Conservation (phyloP, 2,329 filamentous ascomycete genomes). For the Fusarium coicis region DNA sequence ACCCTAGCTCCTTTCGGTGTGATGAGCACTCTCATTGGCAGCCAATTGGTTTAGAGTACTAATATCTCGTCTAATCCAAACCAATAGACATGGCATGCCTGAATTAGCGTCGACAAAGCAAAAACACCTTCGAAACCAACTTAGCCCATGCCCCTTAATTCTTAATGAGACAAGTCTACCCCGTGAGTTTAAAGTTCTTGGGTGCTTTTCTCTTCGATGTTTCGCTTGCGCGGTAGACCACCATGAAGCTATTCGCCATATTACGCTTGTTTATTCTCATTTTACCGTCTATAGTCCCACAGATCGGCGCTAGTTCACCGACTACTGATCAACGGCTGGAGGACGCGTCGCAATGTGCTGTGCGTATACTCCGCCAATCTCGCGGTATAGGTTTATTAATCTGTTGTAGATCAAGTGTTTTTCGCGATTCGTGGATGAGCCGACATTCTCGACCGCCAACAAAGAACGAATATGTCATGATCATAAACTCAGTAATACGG, state of each 20-base stretch:
- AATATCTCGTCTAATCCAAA: not conserved
- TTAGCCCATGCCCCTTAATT: not conserved
- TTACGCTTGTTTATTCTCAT: not conserved
- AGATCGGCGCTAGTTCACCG: not conserved
- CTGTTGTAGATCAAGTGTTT: not conserved
- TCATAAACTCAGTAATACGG: not conserved
- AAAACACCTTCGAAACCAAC: not conserved
- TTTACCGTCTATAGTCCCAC: not conserved
- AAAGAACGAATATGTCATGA: not conserved
- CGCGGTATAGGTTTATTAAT: not conserved
- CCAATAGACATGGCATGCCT: not conserved
- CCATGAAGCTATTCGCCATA: not conserved
- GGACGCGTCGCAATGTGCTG: not conserved
- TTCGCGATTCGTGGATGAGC: not conserved
- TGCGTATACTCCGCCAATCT: fast-evolving
- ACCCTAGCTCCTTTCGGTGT: not conserved
- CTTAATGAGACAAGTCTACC: not conserved
- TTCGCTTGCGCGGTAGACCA: not conserved
- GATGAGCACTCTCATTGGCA: not conserved
- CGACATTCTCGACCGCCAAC: not conserved
- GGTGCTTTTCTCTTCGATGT: not conserved
- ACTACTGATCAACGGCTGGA: not conserved
- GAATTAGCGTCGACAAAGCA: not conserved
- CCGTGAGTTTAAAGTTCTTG: not conserved
- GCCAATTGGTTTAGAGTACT: not conserved